These are phyloP conservation scores for Penicillium chermesinum DNA, from an alignment of 495 filamentous ascomycete genomes.

Conservation along the genomic window DNA sequence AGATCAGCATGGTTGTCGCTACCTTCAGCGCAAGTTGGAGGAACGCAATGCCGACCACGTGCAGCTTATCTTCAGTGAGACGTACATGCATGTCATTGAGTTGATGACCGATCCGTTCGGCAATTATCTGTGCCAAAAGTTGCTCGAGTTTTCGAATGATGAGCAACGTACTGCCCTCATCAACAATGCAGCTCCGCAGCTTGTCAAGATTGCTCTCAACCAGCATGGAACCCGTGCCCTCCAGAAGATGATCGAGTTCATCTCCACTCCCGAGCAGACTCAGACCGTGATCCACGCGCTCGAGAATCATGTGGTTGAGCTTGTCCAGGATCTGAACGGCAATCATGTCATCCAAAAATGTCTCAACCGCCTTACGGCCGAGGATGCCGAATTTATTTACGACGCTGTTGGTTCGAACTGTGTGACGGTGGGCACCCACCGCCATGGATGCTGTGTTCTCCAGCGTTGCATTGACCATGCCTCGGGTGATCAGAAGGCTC, in stretches of 20 bases:
- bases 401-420: slow-evolving; percentile 82
- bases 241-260: slow-evolving; percentile 99
- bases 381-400: slow-evolving; percentile 93
- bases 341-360: slow-evolving; percentile 99
- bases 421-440: slow-evolving; percentile 89
- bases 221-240: slow-evolving; percentile 93
- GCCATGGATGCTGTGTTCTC: slow-evolving; percentile 95
- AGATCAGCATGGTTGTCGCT: slow-evolving; percentile 95
- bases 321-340: slow-evolving; percentile 95
- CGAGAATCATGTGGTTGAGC: slow-evolving; percentile 70
- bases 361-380: slow-evolving; percentile 78
- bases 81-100: slow-evolving; percentile 85
- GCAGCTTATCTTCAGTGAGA: slow-evolving; percentile 89
- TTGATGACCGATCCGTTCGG: slow-evolving; percentile 99
- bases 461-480: slow-evolving; percentile 98
- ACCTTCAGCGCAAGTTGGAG: slow-evolving; percentile 94
- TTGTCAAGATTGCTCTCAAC: slow-evolving; percentile 90
- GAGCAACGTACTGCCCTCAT: slow-evolving; percentile 91
- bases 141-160: slow-evolving; percentile 87
- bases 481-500: slow-evolving; percentile 78
- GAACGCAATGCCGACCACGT: slow-evolving; percentile 77
- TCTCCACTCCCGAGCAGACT: slow-evolving; percentile 73
- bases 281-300: slow-evolving; percentile 78
- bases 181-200: slow-evolving; percentile 74
- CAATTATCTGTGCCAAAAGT: slow-evolving; percentile 96